Conservation (phyloP, 176 grass and related monocot genomes). For the Triticum timopheevii region DNA sequence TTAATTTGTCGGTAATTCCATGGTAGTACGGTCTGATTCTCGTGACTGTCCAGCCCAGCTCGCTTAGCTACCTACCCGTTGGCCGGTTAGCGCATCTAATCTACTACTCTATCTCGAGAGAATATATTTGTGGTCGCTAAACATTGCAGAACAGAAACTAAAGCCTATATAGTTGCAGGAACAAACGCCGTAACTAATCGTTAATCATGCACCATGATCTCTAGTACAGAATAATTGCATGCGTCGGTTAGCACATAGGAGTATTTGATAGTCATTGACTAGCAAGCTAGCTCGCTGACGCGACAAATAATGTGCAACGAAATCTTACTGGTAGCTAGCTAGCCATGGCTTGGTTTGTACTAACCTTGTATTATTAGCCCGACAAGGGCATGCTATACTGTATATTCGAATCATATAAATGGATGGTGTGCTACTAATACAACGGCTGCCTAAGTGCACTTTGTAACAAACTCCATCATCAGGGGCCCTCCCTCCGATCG, state of each 20-base stretch:
- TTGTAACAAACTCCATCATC: background rate
- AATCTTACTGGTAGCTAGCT: background rate
- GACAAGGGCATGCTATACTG: constrained; percentile 24
- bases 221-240: background rate
- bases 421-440: background rate
- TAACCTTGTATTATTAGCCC: background rate
- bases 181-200: background rate
- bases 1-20: no score
- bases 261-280: background rate
- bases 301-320: background rate
- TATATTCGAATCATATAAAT: background rate
- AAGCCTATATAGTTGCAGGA: background rate
- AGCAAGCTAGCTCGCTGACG: background rate
- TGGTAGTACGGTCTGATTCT: no score
- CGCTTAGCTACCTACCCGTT: background rate
- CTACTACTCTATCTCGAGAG: background rate
- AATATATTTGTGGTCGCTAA: background rate
- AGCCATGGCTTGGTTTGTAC: no score
- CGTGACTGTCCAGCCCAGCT: background rate
- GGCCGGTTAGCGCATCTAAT: background rate
- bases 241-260: background rate
- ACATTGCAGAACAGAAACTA: background rate
- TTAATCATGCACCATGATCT: background rate
- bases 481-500: background rate
- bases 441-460: background rate